Evolutionary conservation across 768 basidiomycete species (phyloP), one percentile per base, ranked within the genome.

Genomic region (Leccinum broughii): DNA sequence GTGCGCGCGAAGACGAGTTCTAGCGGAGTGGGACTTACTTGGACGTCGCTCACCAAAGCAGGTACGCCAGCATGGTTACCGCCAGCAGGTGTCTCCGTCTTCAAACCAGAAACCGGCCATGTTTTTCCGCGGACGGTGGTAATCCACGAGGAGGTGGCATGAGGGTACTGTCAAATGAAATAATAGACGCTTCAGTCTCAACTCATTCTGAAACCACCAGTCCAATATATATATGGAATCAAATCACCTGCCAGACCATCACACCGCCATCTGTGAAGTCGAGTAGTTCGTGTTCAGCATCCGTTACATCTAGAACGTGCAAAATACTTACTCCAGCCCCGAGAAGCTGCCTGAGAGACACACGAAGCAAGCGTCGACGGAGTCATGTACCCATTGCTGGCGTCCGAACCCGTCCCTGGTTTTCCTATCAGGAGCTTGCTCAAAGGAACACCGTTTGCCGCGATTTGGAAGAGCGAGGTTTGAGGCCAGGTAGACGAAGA

Each of bases 401-500:
- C 81, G 28, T 80, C 79, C 4, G 66, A 66, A 1, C 68, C 34
- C 26, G 71, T 79, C 2, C 73, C 77, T 2, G 83, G 84, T 69
- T 85, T 85, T 0, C 84, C 84, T 61, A 85, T 83, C 57, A 85
- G 80, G 58, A 85, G 76, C 66, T 85, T 85, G 72, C 77, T 63
- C 11, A 79, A 68, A 1, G 78, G 61, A 3, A 84, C 76, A 11
- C 82, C 81, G 51, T 70, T 76, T 6, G 76, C 77, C 13, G 79
- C 68, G 65, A 85, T 84, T 66, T 85, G 80, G 72, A 84, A 80
- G 6, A 80, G 72, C 0, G 88, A 78, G 0, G 86, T 80, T 44
- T 85, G 57, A 6, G 89, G 90, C 85, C 85, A 90, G 39, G 75
- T 70, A 56, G 72, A 77, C 6, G 86, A 85, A 6, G 87, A 89